Evolutionary conservation across 139 green algal genomes (phyloP).

Genomic region (Spirogloea muscicola): DNA sequence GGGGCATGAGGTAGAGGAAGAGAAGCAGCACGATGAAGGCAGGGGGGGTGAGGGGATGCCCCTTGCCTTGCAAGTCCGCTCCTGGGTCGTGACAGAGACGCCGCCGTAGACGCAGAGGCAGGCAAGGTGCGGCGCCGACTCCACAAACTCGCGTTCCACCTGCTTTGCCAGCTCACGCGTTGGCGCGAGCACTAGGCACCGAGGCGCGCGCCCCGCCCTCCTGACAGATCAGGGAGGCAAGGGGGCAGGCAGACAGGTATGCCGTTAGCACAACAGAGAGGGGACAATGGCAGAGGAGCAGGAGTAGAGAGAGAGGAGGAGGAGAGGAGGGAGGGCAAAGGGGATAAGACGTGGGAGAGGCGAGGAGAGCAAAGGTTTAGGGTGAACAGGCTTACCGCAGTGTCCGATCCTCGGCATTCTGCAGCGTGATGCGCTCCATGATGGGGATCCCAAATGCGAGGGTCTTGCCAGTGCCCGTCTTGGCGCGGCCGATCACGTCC

Average conservation of each 20-base stretch:
- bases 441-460: conserved; percentile 96
- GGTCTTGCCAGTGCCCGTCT: conserved; percentile 96
- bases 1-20: too few species aligned
- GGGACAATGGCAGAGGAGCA: too few species aligned
- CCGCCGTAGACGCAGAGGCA: conserved; percentile 87
- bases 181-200: conserved; percentile 85
- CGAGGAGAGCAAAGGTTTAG: too few species aligned
- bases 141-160: conserved; percentile 89
- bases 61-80: conserved; percentile 9
- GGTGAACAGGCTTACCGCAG: too few species aligned
- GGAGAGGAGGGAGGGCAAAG: too few species aligned
- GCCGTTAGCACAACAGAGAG: too few species aligned
- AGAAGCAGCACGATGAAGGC: too few species aligned
- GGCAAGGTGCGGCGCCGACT: conserved; percentile 59
- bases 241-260: too few species aligned
- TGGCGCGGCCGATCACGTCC: conserved; percentile 89
- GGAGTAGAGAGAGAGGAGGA: too few species aligned
- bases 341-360: too few species aligned
- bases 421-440: conserved; percentile 65
- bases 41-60: too few species aligned
- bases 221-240: too few species aligned
- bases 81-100: conserved; percentile 59
- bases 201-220: conserved; percentile 55
- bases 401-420: conserved; percentile 24
- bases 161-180: conserved; percentile 98